Conservation (phyloP, 805 yeast species). For the Sungouiella thailandica region DNA sequence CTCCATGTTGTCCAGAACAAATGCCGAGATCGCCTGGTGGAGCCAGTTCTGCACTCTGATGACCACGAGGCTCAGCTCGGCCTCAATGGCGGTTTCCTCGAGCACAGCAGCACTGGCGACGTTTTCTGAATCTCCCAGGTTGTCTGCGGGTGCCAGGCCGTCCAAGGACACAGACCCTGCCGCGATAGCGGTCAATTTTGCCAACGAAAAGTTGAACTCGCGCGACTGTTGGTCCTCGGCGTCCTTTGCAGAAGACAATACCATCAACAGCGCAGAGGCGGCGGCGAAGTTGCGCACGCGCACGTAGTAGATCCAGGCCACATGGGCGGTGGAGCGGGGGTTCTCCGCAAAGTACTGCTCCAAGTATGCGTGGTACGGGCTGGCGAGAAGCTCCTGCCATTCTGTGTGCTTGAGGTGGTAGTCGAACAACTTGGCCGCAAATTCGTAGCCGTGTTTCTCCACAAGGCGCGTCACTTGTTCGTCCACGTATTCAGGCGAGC, state of each 20-base stretch:
- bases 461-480: constrained; percentile 47
- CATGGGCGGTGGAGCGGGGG: constrained; percentile 39
- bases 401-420: constrained; percentile 52
- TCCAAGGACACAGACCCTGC: constrained; percentile 14
- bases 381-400: constrained; percentile 48
- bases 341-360: constrained; percentile 47
- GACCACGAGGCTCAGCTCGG: constrained; percentile 47
- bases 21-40: constrained; percentile 16
- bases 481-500: constrained; percentile 15
- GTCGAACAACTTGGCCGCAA: constrained; percentile 61
- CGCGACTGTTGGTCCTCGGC: constrained; percentile 43
- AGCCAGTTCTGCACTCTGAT: constrained; percentile 46
- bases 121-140: no score
- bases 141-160: no score
- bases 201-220: constrained; percentile 60
- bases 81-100: constrained; percentile 19
- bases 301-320: constrained; percentile 72
- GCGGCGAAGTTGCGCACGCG: constrained; percentile 43
- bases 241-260: constrained; percentile 28
- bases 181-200: constrained; percentile 62
- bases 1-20: constrained; percentile 22
- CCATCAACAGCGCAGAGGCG: constrained; percentile 47
- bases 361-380: constrained; percentile 45
- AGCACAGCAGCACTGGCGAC: background rate
- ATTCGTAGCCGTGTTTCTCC: constrained; percentile 57